Evolutionary conservation across 202 grass and related monocot species (phyloP), one percentile per base, ranked within the genome.

Genomic region (Setaria italica): DNA sequence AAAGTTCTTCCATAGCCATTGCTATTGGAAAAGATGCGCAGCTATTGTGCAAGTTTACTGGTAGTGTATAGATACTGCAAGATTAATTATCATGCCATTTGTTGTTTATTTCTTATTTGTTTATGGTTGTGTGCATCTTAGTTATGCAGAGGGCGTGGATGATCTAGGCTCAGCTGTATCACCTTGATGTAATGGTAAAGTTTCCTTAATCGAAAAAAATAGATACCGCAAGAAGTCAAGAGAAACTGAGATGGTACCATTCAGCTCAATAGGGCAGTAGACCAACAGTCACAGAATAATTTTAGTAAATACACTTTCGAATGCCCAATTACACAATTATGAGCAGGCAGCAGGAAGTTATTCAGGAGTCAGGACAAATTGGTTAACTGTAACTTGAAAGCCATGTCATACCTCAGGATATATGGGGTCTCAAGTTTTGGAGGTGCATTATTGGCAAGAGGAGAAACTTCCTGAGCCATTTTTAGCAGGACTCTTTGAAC

Each of bases 401-500:
- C 42, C 54, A 41, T 41, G 39, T 5, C 39, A 17, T 89, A 97
- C 94, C 86, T 86, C 9, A 97, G 67, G 85, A 92, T 68, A 87
- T 89, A 85, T 57, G 92, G 95, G 80, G 85, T 75, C 85, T 94
- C 87, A 13, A 94, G 90, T 65, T 89, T 92, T 60, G 45, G 70
- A n/a, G 87, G 85, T 82, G 88, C 82, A 68, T 43, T 70, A 72
- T 94, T 88, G 14, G 79, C 82, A 85, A 97, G 94, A 43, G 94
- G 49, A 17, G 78, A 82, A 88, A 86, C 62, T 83, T 93, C 87
- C 63, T 91, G 69, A 82, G 89, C 80, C 66, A 97, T 88, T 75
- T 81, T 93, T 80, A 97, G 86, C 33, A 97, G 70, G 60, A 91
- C 77, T 77, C 92, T 91, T 78, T 89, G 76, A 25, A 93, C 82